phyloP scores from a whole-genome alignment of 768 basidiomycete species.

The Pulveroboletus ravenelii region DNA sequence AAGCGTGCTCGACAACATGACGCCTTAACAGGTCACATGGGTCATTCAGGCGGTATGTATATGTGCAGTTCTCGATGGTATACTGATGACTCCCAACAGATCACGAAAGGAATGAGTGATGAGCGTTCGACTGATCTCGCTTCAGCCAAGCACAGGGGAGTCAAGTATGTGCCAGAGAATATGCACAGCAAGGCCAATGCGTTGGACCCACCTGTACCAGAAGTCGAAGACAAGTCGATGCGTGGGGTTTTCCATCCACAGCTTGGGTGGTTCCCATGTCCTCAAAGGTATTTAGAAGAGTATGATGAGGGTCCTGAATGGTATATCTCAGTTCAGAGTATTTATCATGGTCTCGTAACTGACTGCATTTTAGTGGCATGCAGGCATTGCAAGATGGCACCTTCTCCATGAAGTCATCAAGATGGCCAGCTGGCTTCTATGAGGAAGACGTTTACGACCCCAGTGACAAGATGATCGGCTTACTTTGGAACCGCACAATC shows the following conservation, averaged over 20 bases:
- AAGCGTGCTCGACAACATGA: not conserved
- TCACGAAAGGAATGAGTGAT: not conserved
- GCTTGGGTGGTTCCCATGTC: not conserved
- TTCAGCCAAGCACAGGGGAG: not conserved
- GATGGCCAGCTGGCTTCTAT: constrained; percentile 2
- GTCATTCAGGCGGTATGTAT: not conserved
- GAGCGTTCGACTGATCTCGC: not conserved
- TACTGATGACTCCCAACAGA: not conserved
- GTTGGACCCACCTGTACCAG: not conserved
- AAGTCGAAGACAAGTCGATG: not conserved
- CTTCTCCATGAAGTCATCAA: not conserved
- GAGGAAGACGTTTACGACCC: not conserved
- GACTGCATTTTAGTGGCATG: not conserved
- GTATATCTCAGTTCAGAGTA: not conserved
- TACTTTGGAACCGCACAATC: not conserved
- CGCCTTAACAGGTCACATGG: not conserved
- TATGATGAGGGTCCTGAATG: not conserved
- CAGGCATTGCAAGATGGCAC: not conserved
- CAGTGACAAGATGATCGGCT: not conserved
- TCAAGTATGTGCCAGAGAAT: not conserved
- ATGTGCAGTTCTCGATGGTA: not conserved
- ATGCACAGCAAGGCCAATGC: not conserved
- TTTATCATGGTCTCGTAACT: not conserved
- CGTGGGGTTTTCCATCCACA: not conserved
- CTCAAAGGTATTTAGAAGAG: not conserved